Conservation (phyloP, 768 basidiomycete species). For the Lactarius sanguifluus region DNA sequence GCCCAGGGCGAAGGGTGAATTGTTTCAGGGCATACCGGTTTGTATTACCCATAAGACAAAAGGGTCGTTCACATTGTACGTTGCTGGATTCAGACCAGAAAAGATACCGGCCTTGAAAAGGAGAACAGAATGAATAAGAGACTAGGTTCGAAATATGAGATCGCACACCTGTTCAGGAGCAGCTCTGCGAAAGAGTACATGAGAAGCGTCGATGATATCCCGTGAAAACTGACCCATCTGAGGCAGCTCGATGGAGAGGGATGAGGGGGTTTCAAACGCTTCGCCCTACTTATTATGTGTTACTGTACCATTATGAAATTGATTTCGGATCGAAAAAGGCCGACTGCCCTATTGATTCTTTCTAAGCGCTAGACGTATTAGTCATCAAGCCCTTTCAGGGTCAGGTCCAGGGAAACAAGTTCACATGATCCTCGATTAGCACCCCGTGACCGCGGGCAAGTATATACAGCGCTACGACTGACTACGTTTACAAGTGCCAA, state of each 20-base stretch:
- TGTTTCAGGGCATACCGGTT: slow-evolving; percentile 48
- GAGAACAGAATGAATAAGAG: background rate
- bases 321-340: background rate
- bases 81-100: slow-evolving; percentile 68
- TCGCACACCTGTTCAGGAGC: slow-evolving; percentile 28
- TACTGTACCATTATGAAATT: background rate
- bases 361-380: too few species aligned
- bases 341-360: background rate
- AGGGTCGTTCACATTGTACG: slow-evolving; percentile 64
- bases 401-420: background rate
- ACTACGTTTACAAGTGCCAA: background rate
- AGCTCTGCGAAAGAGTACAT: slow-evolving; percentile 45
- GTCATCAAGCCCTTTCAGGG: background rate
- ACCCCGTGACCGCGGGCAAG: background rate
- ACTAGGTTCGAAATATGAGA: slow-evolving; percentile 1
- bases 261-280: background rate
- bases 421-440: background rate
- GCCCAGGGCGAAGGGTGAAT: background rate
- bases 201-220: slow-evolving; percentile 36
- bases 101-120: slow-evolving; percentile 67
- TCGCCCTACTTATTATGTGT: background rate
- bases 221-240: slow-evolving; percentile 51
- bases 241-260: slow-evolving; percentile 17
- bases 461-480: slow-evolving; percentile 1
- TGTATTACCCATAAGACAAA: slow-evolving; percentile 77